Evolutionary conservation across 1,139 yeast genomes (phyloP), one percentile per base, ranked within the genome.

Genomic region (Casaregolazyma lundiana): DNA sequence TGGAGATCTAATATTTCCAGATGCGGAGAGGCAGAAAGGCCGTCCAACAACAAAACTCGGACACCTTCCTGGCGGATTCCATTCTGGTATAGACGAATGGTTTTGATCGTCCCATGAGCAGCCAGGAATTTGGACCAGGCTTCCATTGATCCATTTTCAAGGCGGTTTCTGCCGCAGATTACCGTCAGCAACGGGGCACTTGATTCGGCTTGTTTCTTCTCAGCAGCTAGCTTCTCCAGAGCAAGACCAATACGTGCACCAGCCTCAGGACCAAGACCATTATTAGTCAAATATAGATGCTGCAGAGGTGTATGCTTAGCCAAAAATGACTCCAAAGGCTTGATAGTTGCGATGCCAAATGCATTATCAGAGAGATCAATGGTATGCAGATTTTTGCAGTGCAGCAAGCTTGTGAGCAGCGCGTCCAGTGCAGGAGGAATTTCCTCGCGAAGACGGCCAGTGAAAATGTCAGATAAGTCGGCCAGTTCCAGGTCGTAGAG

Each of bases 221-320:
- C 80, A 43, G 67, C 66, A n/a, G 95, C 80, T 57, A 90, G 75
- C 58, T 76, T 75, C 68, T 74, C 87, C 49, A 92, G 76, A 4
- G 96, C 87, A 54, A 80, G 80, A 50, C 97, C 98, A 54, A 92
- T 85, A 65, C 96, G 78, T 46, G 94, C 84, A 57, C 98, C 98
- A 0, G 97, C 96, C 66, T 84, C 85, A 24, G 98, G 98, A 18
- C 98, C 98, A 80, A 92, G 83, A 47, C 98, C 98, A 65, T 94
- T 92, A 68, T 92, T 92, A 41, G 96, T 84, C 54, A 94, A 73
- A 53, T 87, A 81, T 64, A 94, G 76, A 63, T 92, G 96, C 65
- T 86, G 84, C 50, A 92, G 70, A 20, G 95, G 81, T 15, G 79
- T 75, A 41, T 95, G 96, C 58, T 81, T 75, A 13, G 86, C 70